Evolutionary conservation across 1,284 basidiomycete species (phyloP).

Genomic region (Anthracocystis setariae): DNA sequence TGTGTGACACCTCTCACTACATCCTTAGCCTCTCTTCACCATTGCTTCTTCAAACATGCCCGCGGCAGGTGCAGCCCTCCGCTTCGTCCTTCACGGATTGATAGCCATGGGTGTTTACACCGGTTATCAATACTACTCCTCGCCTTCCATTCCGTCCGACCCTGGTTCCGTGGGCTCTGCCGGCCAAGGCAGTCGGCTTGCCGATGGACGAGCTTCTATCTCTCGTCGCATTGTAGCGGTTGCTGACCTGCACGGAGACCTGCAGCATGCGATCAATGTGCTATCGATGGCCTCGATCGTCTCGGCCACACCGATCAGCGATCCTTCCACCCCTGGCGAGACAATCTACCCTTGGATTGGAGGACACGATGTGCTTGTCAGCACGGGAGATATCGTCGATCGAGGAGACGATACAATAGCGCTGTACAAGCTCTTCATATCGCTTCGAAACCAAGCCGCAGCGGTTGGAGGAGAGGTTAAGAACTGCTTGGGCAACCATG

Average conservation of each 20-base stretch:
- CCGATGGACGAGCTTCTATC: conserved; percentile 20
- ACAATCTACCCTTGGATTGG: conserved; percentile 41
- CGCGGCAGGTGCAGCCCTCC: conserved; percentile 4
- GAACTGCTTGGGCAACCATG: conserved; percentile 59
- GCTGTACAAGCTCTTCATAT: conserved; percentile 59
- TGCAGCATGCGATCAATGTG: conserved; percentile 59
- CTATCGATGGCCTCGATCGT: conserved; percentile 57
- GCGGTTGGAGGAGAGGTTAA: conserved; percentile 51
- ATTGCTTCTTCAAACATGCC: conserved; percentile 14
- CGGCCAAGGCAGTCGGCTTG: background rate
- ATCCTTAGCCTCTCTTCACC: background rate
- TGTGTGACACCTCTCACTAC: background rate
- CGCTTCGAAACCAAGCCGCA: conserved; percentile 48
- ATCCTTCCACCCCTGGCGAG: background rate
- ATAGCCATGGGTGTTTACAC: conserved; percentile 23
- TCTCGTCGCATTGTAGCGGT: conserved; percentile 56
- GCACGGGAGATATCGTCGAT: conserved; percentile 66
- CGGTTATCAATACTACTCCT: conserved; percentile 18
- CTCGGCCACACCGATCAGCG: background rate
- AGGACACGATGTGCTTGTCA: conserved; percentile 59
- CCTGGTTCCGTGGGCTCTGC: conserved; percentile 9
- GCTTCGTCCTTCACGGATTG: conserved; percentile 23
- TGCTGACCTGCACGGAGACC: conserved; percentile 64
- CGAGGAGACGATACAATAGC: conserved; percentile 64
- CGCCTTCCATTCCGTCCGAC: background rate